Evolutionary conservation across 805 yeast genomes (phyloP), one percentile per base, ranked within the genome.

Genomic region (Nakazawaea ishiwadae): DNA sequence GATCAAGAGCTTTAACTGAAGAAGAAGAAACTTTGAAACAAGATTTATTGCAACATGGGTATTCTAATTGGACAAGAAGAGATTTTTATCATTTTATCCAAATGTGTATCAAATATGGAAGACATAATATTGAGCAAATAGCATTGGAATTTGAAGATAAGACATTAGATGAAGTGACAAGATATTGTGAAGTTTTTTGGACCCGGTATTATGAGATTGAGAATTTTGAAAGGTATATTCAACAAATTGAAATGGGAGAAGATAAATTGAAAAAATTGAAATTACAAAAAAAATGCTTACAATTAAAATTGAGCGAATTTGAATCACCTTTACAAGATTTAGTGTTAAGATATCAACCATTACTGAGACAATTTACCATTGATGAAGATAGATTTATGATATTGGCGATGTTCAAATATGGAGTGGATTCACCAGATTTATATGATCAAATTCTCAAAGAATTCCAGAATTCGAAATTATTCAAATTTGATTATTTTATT

Each of bases 351-450:
- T 75, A 71, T 48, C 95, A 95, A 3, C 88, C 93, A 6, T 84
- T 2, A 68, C 84, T 7, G 67, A 78, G 81, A 53, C 74, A 83
- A 2, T 93, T 79, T 61, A 77, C 86, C 23, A 95, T 86, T 37
- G 96, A 85, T 47, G 97, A 93, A 58, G 99, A 93, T 60, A 70
- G 96, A 51, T 93, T 85, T 59, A 63, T 93, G 51, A 65, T 93
- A 44, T 77, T 89, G 12, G 90, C 85, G 66, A 64, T 88, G 55
- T 82, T 84, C 65, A 71, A 83, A 46, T 78, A 76, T 55, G 99
- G 99, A 0, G 60, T 90, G 26, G 96, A 87, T 50, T 69, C 81
- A 18, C 81, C 79, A 11, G 88, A 85, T 53, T 65, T 91, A 12
- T 85, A 81, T 55, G 99, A 91, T 44, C 61, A 75, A 47, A 81